These are phyloP conservation scores for Penicillium sp. DNA, from an alignment of 2,329 filamentous ascomycete genomes.

Conservation along the genomic window DNA sequence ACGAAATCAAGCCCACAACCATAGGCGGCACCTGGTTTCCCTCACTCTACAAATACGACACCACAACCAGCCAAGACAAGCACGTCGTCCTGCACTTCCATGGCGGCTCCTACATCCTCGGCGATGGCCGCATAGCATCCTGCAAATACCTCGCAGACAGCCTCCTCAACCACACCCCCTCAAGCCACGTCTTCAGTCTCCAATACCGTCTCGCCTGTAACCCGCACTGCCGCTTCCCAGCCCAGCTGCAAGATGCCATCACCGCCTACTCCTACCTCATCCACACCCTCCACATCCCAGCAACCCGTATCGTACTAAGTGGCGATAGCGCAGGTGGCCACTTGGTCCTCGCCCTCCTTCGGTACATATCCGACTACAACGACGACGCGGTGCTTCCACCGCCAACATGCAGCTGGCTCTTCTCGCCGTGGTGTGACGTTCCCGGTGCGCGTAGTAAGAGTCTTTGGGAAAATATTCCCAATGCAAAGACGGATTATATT, in stretches of 20 bases:
- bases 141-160: conserved; percentile 10
- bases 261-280: conserved; percentile 24
- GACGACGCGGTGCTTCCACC: conserved; percentile 6
- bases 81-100: conserved; percentile 16
- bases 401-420: conserved; percentile 16
- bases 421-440: conserved; percentile 18
- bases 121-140: conserved; percentile 11
- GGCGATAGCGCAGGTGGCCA: conserved; percentile 26
- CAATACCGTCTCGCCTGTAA: conserved; percentile 19
- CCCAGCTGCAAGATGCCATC: conserved; percentile 26
- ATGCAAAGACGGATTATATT: conserved; percentile 4
- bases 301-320: conserved; percentile 21
- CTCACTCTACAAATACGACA: conserved; percentile 4
- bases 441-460: conserved; percentile 4
- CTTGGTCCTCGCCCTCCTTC: conserved; percentile 20
- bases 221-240: conserved; percentile 17
- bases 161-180: conserved; percentile 5
- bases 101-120: conserved; percentile 14
- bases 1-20: conserved; percentile 9
- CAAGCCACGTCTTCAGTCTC: conserved; percentile 13
- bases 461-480: conserved; percentile 8
- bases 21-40: conserved; percentile 19
- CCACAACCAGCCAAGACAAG: conserved; percentile 6
- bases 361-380: conserved; percentile 16
- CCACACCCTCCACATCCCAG: conserved; percentile 18